Evolutionary conservation across 1,284 basidiomycete species (phyloP), one percentile per base, ranked within the genome.

Genomic region (Uromyces viciae-fabae): DNA sequence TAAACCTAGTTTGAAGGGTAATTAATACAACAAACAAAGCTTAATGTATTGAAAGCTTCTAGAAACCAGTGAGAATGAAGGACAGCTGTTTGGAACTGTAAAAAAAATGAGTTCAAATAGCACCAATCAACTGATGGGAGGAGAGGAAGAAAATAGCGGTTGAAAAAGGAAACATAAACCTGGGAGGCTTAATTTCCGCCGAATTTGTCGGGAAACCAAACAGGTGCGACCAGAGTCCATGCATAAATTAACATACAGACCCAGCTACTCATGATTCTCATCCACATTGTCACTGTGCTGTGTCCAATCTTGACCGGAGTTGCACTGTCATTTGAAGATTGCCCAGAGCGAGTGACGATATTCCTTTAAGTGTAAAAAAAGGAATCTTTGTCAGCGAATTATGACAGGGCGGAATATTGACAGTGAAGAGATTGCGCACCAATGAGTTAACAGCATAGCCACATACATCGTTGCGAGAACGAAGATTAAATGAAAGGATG

Each of bases 401-500:
- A 84, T 83, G 28, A 36, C 33, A 84, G 83, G 15, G 86, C 83
- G 15, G 85, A 84, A 17, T 83, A 84, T 5, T 85, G 86, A 38
- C 36, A 72, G 43, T 38, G 43, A 56, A 60, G 72, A 80, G 81
- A 73, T 58, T 38, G 89, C 92, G 82, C 86, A 94, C 96, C 97
- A 99, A 87, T 99, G 96, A 1, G 97, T 99, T 82, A 99, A 88
- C n/a, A 99, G 89, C 90, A 98, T 97, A 0, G 94, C 95, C 52
- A 98, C 94, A 87, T 99, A 99, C 95, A 98, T 98, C 22, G 94
- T 90, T 25, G 92, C 97, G 83, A 98, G 92, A 69, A 93, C 91
- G 86, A 99, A 99, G 85, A 99, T 98, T 86, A 97, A 88, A 86
- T 99, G 96, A 91, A 99, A 99, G 92, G 95, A 98, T 22, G 94